Percentiles rank a stretch among this genome's conserved stretches.
These are phyloP conservation scores for Globisporangium alternatum DNA, from an alignment of 352 stramenopile genomes.

Conservation along the genomic window DNA sequence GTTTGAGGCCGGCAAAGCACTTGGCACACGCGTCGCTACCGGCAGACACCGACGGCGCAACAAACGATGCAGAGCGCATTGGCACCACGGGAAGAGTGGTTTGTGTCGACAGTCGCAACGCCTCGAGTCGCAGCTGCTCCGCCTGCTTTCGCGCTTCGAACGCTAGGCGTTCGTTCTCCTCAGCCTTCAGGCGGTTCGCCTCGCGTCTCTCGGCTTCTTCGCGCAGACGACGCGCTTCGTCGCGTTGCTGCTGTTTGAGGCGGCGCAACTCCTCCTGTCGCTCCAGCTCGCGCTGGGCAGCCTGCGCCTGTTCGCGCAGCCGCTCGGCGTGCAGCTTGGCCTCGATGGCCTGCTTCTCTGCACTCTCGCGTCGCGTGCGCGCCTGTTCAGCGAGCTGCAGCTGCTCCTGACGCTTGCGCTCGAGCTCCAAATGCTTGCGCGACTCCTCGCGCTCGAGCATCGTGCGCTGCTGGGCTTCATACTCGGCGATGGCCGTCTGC, in stretches of 20 bases:
- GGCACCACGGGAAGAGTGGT: slow-evolving; percentile 12
- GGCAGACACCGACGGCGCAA: slow-evolving; percentile 20
- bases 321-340: slow-evolving; percentile 53
- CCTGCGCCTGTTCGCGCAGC: slow-evolving; percentile 48
- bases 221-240: slow-evolving; percentile 47
- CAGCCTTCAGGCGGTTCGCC: slow-evolving; percentile 51
- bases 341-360: slow-evolving; percentile 50
- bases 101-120: slow-evolving; percentile 39
- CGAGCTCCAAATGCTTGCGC: slow-evolving; percentile 59
- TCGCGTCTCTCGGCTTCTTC: slow-evolving; percentile 62
- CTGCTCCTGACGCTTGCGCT: slow-evolving; percentile 58
- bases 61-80: slow-evolving; percentile 2
- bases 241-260: slow-evolving; percentile 39
- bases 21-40: slow-evolving; percentile 4
- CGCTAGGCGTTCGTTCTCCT: slow-evolving; percentile 54
- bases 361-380: slow-evolving; percentile 46
- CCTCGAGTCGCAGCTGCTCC: slow-evolving; percentile 56
- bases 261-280: slow-evolving; percentile 48
- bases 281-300: slow-evolving; percentile 56
- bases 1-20: slow-evolving; percentile 21
- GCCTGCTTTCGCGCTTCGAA: slow-evolving; percentile 67
- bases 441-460: slow-evolving; percentile 55
- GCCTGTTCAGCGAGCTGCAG: slow-evolving; percentile 53
- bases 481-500: slow-evolving; percentile 57
- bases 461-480: slow-evolving; percentile 59